These are phyloP conservation scores for Beauveria bassiana DNA, from an alignment of 2,329 filamentous ascomycete species.

Conservation along the genomic window DNA sequence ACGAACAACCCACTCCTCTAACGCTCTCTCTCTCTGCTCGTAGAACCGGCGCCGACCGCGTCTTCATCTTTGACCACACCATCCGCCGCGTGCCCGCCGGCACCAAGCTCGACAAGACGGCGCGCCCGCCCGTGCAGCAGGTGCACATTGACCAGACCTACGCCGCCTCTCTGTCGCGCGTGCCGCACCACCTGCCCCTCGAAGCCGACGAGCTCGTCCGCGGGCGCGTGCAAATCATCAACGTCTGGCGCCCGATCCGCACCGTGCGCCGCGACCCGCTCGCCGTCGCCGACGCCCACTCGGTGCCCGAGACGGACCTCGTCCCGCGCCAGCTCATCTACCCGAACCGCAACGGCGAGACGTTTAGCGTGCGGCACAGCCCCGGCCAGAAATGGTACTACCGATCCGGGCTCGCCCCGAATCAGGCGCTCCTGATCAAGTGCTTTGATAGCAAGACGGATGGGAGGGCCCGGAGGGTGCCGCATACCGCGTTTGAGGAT, in stretches of 20 bases:
- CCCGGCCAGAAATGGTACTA: conserved; percentile 44
- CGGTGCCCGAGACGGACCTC: conserved; percentile 42
- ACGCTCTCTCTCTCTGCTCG: background rate
- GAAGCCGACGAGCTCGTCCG: conserved; percentile 35
- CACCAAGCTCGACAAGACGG: conserved; percentile 39
- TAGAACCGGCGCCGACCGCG: conserved; percentile 46
- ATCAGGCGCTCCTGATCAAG: conserved; percentile 52
- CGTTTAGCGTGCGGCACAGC: conserved; percentile 36
- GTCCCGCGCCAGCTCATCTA: conserved; percentile 42
- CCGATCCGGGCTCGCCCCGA: conserved; percentile 40
- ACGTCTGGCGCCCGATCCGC: conserved; percentile 44
- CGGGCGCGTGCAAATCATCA: conserved; percentile 44
- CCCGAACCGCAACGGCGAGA: conserved; percentile 42
- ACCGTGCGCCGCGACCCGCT: conserved; percentile 46
- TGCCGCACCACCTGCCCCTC: conserved; percentile 33
- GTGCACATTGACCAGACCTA: conserved; percentile 53
- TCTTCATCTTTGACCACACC: conserved; percentile 58
- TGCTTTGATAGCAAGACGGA: conserved; percentile 53
- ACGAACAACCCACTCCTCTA: background rate
- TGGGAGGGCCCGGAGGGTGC: conserved; percentile 42
- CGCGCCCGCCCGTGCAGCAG: conserved; percentile 32
- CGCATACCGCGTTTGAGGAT: conserved; percentile 49
- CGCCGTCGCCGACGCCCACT: conserved; percentile 42
- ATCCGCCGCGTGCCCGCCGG: conserved; percentile 32
- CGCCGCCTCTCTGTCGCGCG: conserved; percentile 33